Conservation (phyloP, 805 yeast genomes). For the Komagataella kurtzmanii region DNA sequence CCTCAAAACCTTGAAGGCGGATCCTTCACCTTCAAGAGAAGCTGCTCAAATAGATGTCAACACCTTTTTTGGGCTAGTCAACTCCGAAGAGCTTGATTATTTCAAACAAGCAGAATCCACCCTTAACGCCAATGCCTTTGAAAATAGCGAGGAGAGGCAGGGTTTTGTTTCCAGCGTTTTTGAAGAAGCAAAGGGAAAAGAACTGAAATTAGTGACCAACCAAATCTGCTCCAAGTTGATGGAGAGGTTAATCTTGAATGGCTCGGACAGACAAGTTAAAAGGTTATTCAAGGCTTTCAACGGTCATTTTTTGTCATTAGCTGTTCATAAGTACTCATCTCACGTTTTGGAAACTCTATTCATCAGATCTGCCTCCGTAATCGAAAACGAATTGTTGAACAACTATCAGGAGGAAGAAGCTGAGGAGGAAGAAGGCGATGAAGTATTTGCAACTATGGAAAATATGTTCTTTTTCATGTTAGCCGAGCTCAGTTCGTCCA, state of each 20-base stretch:
- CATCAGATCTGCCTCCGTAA: constrained; percentile 57
- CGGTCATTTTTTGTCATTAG: constrained; percentile 63
- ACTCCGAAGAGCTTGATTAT: constrained; percentile 74
- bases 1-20: background rate
- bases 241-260: constrained; percentile 68
- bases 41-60: constrained; percentile 6
- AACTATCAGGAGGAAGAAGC: constrained; percentile 21
- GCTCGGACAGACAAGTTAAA: constrained; percentile 53
- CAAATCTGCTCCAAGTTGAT: constrained; percentile 89
- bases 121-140: constrained; percentile 68
- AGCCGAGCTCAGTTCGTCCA: constrained; percentile 48
- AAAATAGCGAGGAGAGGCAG: constrained; percentile 52
- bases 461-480: constrained; percentile 49
- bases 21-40: background rate
- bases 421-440: constrained; percentile 20
- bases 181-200: constrained; percentile 82
- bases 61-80: constrained; percentile 78
- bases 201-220: constrained; percentile 81
- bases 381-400: constrained; percentile 57
- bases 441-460: constrained; percentile 45
- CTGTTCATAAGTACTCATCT: constrained; percentile 84
- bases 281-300: constrained; percentile 50
- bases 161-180: constrained; percentile 68
- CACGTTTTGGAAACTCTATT: constrained; percentile 85
- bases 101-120: constrained; percentile 89